These are phyloP conservation scores for Hypocrella siamensis DNA, from an alignment of 2,329 filamentous ascomycete genomes.

Conservation along the genomic window DNA sequence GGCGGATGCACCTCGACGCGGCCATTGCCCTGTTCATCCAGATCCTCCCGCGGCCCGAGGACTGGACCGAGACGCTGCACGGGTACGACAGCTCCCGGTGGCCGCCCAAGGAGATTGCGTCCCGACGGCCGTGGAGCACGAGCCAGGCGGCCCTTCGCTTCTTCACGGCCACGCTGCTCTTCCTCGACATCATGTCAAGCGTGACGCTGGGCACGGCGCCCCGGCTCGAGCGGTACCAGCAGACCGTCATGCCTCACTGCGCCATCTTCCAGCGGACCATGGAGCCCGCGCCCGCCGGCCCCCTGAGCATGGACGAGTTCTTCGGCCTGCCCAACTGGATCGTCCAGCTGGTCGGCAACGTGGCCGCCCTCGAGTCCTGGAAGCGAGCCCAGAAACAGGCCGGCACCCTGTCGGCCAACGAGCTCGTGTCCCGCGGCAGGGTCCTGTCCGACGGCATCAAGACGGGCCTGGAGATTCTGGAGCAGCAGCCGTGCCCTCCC, in stretches of 20 bases:
- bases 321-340: conserved; percentile 43
- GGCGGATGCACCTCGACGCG: conserved; percentile 32
- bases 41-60: conserved; percentile 20
- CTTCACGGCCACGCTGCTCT: conserved; percentile 29
- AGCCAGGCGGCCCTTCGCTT: conserved; percentile 31
- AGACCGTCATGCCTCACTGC: conserved; percentile 19
- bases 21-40: conserved; percentile 33
- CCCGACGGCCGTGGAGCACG: conserved; percentile 23
- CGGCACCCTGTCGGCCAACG: conserved; percentile 26
- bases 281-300: conserved; percentile 10
- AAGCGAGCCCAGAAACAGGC: conserved; percentile 30
- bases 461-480: conserved; percentile 14
- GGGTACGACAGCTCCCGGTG: conserved; percentile 15
- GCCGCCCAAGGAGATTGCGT: conserved; percentile 17
- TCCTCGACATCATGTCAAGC: conserved; percentile 33
- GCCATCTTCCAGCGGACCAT: conserved; percentile 6
- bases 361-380: conserved; percentile 36
- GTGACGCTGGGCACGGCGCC: conserved; percentile 27
- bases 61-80: conserved; percentile 20
- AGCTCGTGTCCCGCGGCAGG: conserved; percentile 28
- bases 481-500: conserved; percentile 6
- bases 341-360: conserved; percentile 35
- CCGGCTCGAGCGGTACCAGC: conserved; percentile 24
- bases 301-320: conserved; percentile 31
- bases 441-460: conserved; percentile 23